Evolutionary conservation across 441 rosid genomes (phyloP), one percentile per base, ranked within the genome.

Genomic region (Erodium texanum): DNA sequence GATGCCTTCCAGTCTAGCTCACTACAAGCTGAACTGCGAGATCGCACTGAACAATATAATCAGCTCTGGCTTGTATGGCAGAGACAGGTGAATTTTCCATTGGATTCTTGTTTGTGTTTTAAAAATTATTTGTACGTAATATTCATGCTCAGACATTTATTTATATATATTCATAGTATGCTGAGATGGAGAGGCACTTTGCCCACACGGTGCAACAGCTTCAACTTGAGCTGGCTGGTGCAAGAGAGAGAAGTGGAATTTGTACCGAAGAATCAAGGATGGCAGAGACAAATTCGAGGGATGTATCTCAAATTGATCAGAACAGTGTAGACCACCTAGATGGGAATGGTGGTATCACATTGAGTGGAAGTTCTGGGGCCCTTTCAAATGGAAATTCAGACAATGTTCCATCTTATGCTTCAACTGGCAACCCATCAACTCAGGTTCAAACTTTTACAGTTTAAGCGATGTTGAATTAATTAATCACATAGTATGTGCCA

Each of bases 61-160:
- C 99, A 94, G 78, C 93, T 94, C 15, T 94, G 97, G 99, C 74
- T 77, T 66, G 89, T 88, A 67, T 92, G 88, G 78, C 99, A 94
- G 77, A 84, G 97, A 84, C 99, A 94, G 99, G 99, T 94, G 70
- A 41, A 48, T 69, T 65, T 76, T 52, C 68, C 27, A 68, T 36
- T 29, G 23, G 61, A 74, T 70, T 20, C 69, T 62, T 4, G 4
- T 78, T 65, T 56, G 8, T 19, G 36, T 7, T 48, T 68, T 52
- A 19, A 24, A 61, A 48, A 48, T 48, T 38, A 38, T 38, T 38
- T 38, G 45, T 38, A 38, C 11, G 11, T 38, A 7, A 38, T 38
- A 38, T 0, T 38, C 11, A 38, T 7, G 45, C 45, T 6, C 45
- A 38, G 2, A 38, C 45, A 38, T 38, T 38, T 38, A 38, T 38